Evolutionary conservation across 345 rosid genomes (phyloP).

Genomic region (Pseudoturritis turrita): DNA sequence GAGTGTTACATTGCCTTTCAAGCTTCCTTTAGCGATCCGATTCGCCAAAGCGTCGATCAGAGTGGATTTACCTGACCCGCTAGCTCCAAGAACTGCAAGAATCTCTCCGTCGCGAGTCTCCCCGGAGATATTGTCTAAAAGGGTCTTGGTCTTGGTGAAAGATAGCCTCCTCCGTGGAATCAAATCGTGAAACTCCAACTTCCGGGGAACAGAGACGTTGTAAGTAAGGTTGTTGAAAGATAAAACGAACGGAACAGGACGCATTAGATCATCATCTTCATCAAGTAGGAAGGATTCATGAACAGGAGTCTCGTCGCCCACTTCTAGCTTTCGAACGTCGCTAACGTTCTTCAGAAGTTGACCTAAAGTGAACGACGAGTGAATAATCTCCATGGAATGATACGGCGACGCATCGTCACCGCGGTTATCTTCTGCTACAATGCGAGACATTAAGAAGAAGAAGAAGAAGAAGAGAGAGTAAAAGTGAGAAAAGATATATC

Average conservation of each 20-base stretch:
- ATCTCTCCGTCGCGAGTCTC: conserved; percentile 90
- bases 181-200: conserved; percentile 34
- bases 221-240: conserved; percentile 73
- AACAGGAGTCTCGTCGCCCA: conserved; percentile 73
- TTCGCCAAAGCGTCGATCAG: conserved; percentile 76
- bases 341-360: conserved; percentile 70
- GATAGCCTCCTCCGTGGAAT: conserved; percentile 29
- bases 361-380: conserved; percentile 51
- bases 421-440: conserved; percentile 28
- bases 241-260: conserved; percentile 60
- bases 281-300: conserved; percentile 27
- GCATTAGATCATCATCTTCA: conserved; percentile 26
- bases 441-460: conserved; percentile 43
- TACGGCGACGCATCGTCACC: conserved; percentile 18
- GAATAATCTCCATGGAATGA: conserved; percentile 41
- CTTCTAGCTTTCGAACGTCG: conserved; percentile 46
- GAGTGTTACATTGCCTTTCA: conserved; percentile 59
- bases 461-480: neutral
- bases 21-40: conserved; percentile 67
- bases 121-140: conserved; percentile 72
- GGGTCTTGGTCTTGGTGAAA: conserved; percentile 50
- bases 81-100: conserved; percentile 87
- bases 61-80: conserved; percentile 92
- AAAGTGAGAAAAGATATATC: neutral
- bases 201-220: conserved; percentile 60